Percentiles rank a stretch among this genome's conserved stretches.
Evolutionary conservation across 768 basidiomycete genomes (phyloP).

Genomic region (Jaapia argillacea): DNA sequence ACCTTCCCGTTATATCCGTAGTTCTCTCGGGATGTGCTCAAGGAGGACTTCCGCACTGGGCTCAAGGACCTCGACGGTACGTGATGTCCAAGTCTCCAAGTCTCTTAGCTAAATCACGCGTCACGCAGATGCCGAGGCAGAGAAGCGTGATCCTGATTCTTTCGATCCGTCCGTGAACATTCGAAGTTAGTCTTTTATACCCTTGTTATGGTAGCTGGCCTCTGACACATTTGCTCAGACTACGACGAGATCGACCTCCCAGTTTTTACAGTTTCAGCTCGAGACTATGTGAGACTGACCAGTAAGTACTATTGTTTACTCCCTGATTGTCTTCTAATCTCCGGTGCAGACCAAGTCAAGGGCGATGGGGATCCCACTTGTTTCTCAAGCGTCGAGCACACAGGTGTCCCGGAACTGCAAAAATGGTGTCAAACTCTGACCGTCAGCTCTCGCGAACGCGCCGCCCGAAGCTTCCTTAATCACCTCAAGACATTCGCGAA

Average conservation of each 20-base stretch:
- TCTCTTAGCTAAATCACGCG: background rate
- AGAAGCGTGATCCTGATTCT: conserved; percentile 43
- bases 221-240: conserved; percentile 23
- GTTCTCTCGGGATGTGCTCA: conserved; percentile 47
- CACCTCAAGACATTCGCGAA: conserved; percentile 40
- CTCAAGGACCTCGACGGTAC: conserved; percentile 50
- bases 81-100: conserved; percentile 2
- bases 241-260: conserved; percentile 52
- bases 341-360: conserved; percentile 39
- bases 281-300: conserved; percentile 50
- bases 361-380: conserved; percentile 51
- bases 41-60: conserved; percentile 49
- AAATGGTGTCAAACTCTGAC: conserved; percentile 49
- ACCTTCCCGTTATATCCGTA: conserved; percentile 12
- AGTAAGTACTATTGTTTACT: conserved; percentile 20
- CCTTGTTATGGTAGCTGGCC: background rate
- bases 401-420: conserved; percentile 47
- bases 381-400: conserved; percentile 42
- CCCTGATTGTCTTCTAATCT: background rate
- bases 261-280: conserved; percentile 50
- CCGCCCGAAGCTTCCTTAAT: conserved; percentile 30
- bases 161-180: conserved; percentile 42
- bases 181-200: conserved; percentile 27
- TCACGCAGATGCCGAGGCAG: conserved; percentile 39
- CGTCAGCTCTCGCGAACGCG: conserved; percentile 38